A percentile compares a stretch with the other conserved stretches of the same genome.
These are phyloP conservation scores for Mortierella hygrophila DNA, from an alignment of 192 early-diverging fungal genomes.

Conservation along the genomic window DNA sequence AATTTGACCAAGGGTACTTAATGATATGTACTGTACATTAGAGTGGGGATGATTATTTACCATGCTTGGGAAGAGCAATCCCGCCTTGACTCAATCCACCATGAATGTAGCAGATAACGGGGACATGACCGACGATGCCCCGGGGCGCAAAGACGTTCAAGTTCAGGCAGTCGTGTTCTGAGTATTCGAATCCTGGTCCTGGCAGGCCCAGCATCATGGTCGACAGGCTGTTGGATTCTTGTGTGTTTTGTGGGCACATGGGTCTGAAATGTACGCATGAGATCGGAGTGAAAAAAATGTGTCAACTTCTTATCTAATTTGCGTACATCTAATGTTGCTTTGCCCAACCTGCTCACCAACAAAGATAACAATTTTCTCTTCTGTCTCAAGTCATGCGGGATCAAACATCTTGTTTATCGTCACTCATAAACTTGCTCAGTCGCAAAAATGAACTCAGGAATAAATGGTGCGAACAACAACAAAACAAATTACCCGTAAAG, in stretches of 20 bases:
- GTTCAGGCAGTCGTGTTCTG: slow-evolving; percentile 48
- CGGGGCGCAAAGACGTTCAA: slow-evolving; percentile 48
- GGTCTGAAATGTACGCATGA: slow-evolving; percentile 17
- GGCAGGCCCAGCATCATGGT: slow-evolving; percentile 39
- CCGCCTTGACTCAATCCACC: slow-evolving; percentile 42
- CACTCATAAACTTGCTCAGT: background rate
- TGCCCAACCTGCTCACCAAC: background rate
- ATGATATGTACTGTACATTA: no score
- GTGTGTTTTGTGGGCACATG: slow-evolving; percentile 45
- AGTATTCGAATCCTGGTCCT: slow-evolving; percentile 49
- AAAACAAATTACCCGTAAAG: slow-evolving; percentile 27
- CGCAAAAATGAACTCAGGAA: background rate
- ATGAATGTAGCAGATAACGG: slow-evolving; percentile 54
- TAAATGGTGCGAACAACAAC: background rate
- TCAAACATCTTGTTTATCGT: background rate
- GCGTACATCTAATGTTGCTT: background rate
- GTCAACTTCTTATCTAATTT: background rate
- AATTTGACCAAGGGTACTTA: no score
- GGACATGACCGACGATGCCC: slow-evolving; percentile 12
- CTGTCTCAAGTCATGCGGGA: background rate
- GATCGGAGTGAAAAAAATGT: background rate
- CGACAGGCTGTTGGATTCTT: slow-evolving; percentile 30
- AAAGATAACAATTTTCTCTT: background rate
- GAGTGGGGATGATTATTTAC: slow-evolving; percentile 18
- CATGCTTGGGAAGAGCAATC: slow-evolving; percentile 45